Percentiles rank a stretch among this genome's conserved stretches.
These are phyloP conservation scores for Massospora cicadina DNA, from an alignment of 371 early-diverging fungal genomes.

Conservation along the genomic window DNA sequence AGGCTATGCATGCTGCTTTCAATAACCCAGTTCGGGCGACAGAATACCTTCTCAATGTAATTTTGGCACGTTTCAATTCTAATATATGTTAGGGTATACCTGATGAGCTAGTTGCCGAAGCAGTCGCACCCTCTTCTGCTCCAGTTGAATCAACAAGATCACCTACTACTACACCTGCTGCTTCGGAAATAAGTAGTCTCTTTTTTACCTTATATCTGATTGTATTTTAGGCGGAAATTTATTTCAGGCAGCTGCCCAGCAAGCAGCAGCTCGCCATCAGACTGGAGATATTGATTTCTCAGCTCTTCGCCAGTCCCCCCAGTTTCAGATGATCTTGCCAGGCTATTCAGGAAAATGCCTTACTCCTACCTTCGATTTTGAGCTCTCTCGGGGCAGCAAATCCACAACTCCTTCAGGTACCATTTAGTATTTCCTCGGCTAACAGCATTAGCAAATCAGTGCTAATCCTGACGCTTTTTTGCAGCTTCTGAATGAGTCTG, in stretches of 20 bases:
- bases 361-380: slow-evolving; percentile 69
- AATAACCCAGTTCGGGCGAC: slow-evolving; percentile 95
- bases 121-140: neutral
- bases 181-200: neutral
- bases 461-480: slow-evolving; percentile 68
- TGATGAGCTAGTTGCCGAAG: slow-evolving; percentile 15
- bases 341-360: slow-evolving; percentile 71
- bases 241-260: slow-evolving; percentile 11
- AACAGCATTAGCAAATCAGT: slow-evolving; percentile 27
- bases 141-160: neutral
- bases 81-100: slow-evolving; percentile 30
- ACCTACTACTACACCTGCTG: neutral
- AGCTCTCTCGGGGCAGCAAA: slow-evolving; percentile 64
- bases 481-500: slow-evolving; percentile 34
- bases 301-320: slow-evolving; percentile 28
- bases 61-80: slow-evolving; percentile 1
- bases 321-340: slow-evolving; percentile 83
- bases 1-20: slow-evolving; percentile 87
- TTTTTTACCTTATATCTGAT: neutral
- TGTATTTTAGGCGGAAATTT: slow-evolving; percentile 14
- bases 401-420: slow-evolving; percentile 61
- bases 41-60: slow-evolving; percentile 82
- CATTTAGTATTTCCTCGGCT: neutral
- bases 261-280: slow-evolving; percentile 5
- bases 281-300: neutral